phyloP scores from a whole-genome alignment of 2,329 filamentous ascomycete genomes.

The Colletotrichum noveboracense region DNA sequence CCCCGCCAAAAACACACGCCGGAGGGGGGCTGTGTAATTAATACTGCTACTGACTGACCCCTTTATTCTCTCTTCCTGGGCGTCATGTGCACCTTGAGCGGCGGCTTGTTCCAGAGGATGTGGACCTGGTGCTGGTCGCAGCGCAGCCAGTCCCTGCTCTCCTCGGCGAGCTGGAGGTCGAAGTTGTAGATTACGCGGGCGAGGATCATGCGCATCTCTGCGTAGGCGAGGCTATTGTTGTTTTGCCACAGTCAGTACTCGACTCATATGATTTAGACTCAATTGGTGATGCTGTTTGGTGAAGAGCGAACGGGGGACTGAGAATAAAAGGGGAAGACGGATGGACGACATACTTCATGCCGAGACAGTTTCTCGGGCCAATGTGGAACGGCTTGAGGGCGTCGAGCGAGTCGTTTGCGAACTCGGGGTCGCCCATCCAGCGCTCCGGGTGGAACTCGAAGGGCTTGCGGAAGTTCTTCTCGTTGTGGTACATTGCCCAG shows the following conservation, averaged over 20 bases:
- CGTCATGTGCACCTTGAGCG: conserved; percentile 12
- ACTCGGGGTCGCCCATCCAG: conserved; percentile 14
- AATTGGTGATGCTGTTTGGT: too few species aligned
- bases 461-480: conserved; percentile 49
- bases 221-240: conserved; percentile 11
- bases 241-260: too few species aligned
- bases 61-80: neutral
- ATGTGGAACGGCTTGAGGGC: conserved; percentile 11
- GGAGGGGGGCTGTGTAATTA: too few species aligned
- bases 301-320: too few species aligned
- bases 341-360: neutral
- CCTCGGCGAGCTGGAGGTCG: neutral
- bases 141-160: neutral
- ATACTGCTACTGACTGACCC: neutral
- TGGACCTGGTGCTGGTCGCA: neutral
- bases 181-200: conserved; percentile 10
- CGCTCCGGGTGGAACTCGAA: conserved; percentile 55
- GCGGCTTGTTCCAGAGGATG: conserved; percentile 7
- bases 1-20: too few species aligned
- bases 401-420: conserved; percentile 9
- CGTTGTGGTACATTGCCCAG: conserved; percentile 48
- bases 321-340: too few species aligned
- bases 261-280: too few species aligned
- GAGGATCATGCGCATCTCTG: conserved; percentile 16
- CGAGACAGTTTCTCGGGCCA: conserved; percentile 10